A percentile compares a stretch with the other conserved stretches of the same genome.
These are phyloP conservation scores for Chrysochromulina parva DNA, from an alignment of 78 protist species.

Conservation along the genomic window DNA sequence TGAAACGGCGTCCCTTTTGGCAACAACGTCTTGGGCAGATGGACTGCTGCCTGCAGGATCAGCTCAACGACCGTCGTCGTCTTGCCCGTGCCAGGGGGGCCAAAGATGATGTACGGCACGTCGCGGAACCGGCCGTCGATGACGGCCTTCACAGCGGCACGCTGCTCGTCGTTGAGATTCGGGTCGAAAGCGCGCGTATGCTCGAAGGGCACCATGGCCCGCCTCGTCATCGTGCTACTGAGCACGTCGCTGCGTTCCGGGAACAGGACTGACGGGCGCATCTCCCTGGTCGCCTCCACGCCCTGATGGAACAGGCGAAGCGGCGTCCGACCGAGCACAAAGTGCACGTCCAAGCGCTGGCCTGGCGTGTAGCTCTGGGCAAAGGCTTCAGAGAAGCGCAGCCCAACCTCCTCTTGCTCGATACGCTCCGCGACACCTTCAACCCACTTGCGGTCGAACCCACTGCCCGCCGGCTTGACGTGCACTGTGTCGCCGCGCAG, in stretches of 20 bases:
- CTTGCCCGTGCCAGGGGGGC: constrained; percentile 24
- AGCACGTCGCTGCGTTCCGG: neutral
- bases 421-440: neutral
- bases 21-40: too few species aligned
- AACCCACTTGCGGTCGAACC: neutral
- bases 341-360: neutral
- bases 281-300: neutral
- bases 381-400: neutral
- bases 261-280: neutral
- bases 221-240: too few species aligned
- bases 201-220: too few species aligned
- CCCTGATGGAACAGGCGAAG: neutral
- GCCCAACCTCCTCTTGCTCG: neutral
- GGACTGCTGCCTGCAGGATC: neutral
- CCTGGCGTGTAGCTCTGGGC: neutral
- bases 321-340: neutral
- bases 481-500: neutral
- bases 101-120: neutral
- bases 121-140: too few species aligned
- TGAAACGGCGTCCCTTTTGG: too few species aligned
- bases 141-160: neutral
- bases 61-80: constrained; percentile 18
- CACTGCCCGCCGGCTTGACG: neutral
- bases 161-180: neutral
- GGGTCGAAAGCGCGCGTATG: too few species aligned